Conservation (phyloP, 257 asterid genomes). For the Parsonsia alboflavescens region DNA sequence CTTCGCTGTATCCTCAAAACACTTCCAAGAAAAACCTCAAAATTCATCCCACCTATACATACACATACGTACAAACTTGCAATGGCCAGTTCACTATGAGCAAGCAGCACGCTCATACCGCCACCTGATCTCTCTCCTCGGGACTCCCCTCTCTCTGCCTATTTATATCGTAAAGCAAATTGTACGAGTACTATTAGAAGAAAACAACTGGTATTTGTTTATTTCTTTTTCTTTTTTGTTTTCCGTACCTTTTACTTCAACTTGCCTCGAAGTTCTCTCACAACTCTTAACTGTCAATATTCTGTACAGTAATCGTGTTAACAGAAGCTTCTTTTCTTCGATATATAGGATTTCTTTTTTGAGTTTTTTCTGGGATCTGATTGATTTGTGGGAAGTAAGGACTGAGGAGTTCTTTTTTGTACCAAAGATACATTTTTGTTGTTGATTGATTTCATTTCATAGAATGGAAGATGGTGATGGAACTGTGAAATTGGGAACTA, state of each 20-base stretch:
- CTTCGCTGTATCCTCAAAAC: background rate
- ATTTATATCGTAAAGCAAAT: background rate
- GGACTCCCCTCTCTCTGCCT: background rate
- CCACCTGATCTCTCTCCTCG: slow-evolving; percentile 17
- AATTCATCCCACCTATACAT: background rate
- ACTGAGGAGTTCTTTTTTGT: background rate
- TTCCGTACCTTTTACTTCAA: background rate
- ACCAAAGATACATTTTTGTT: background rate
- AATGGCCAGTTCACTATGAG: slow-evolving; percentile 17
- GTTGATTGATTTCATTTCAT: background rate
- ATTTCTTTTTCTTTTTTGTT: too few relatives aligned
- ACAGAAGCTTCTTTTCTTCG: slow-evolving; percentile 8
- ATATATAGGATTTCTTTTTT: background rate
- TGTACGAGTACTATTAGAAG: background rate
- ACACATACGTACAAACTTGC: background rate
- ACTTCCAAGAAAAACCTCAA: background rate
- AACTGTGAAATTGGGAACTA: slow-evolving; percentile 43
- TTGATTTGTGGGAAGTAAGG: background rate
- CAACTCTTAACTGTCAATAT: slow-evolving; percentile 19
- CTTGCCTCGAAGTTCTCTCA: slow-evolving; percentile 18
- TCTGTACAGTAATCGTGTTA: slow-evolving; percentile 1
- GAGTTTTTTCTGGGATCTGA: slow-evolving; percentile 29
- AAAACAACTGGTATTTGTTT: background rate
- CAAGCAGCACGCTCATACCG: background rate
- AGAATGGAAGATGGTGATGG: slow-evolving; percentile 55